phyloP scores from a whole-genome alignment of 202 grass and related monocot genomes.

The Cymbopogon flexuosus region DNA sequence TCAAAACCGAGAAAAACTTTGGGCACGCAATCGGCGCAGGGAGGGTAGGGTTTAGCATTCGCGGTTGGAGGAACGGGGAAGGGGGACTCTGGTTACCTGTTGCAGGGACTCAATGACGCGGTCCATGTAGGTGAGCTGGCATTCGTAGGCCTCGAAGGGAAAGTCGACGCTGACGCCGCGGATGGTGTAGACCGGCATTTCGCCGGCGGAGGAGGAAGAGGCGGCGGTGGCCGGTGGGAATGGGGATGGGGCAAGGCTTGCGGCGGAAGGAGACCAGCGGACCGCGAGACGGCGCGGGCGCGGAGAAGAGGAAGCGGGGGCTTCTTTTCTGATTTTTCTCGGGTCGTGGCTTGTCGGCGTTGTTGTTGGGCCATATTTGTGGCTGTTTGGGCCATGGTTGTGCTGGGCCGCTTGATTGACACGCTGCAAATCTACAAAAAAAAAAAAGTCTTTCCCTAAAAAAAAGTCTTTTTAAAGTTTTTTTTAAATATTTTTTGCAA shows the following conservation, averaged over 20 bases:
- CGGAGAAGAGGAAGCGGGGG: not conserved
- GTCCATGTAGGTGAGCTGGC: constrained; percentile 87
- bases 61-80: not conserved
- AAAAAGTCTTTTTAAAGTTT: too few relatives aligned
- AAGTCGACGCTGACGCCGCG: constrained; percentile 82
- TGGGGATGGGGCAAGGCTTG: constrained; percentile 17
- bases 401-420: not conserved
- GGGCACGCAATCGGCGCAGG: not conserved
- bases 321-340: not conserved
- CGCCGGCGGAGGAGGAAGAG: constrained; percentile 11
- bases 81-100: constrained; percentile 19
- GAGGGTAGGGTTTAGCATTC: constrained; percentile 21
- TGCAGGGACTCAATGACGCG: constrained; percentile 84
- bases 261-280: constrained; percentile 22
- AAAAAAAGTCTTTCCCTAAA: too few relatives aligned
- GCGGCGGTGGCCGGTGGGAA: constrained; percentile 1
- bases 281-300: not conserved
- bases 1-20: constrained; percentile 10
- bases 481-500: too few relatives aligned
- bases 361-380: not conserved
- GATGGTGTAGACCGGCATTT: constrained; percentile 86
- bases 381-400: not conserved
- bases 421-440: not conserved
- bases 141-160: constrained; percentile 86
- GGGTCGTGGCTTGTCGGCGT: not conserved